phyloP scores from a whole-genome alignment of 768 basidiomycete genomes.

The Melanogaster broomeanus region DNA sequence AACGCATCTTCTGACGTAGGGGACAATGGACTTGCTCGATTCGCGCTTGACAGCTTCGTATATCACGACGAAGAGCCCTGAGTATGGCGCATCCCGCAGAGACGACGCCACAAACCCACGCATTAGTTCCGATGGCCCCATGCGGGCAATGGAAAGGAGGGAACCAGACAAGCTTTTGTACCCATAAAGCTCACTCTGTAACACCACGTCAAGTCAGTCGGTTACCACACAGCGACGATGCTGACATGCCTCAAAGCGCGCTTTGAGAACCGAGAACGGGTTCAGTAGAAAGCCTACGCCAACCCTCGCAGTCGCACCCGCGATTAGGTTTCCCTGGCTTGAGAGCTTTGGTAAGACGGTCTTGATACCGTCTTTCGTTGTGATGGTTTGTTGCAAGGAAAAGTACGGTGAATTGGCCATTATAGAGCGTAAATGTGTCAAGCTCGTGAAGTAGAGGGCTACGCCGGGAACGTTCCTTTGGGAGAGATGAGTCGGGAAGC shows the following conservation, averaged over 20 bases:
- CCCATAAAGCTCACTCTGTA: slow-evolving; percentile 74
- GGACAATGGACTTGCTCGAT: slow-evolving; percentile 47
- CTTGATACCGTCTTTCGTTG: slow-evolving; percentile 22
- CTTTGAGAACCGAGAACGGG: slow-evolving; percentile 90
- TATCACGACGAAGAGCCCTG: slow-evolving; percentile 84
- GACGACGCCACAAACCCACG: slow-evolving; percentile 87
- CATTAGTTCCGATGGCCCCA: slow-evolving; percentile 79
- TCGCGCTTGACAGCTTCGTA: slow-evolving; percentile 87
- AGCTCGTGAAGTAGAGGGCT: slow-evolving; percentile 85
- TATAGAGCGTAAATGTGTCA: slow-evolving; percentile 77
- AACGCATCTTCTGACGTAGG: background rate
- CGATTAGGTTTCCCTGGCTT: slow-evolving; percentile 77
- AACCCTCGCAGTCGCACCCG: slow-evolving; percentile 82
- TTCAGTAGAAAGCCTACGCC: slow-evolving; percentile 83
- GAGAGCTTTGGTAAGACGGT: slow-evolving; percentile 74
- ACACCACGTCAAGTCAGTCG: background rate
- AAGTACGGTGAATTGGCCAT: slow-evolving; percentile 80
- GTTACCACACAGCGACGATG: background rate
- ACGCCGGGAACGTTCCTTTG: slow-evolving; percentile 90
- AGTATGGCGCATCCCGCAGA: slow-evolving; percentile 92
- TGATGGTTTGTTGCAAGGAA: slow-evolving; percentile 32
- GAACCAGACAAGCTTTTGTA: slow-evolving; percentile 66
- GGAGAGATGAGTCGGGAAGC: slow-evolving; percentile 1
- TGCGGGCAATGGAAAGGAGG: slow-evolving; percentile 57
- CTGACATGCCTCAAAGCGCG: slow-evolving; percentile 78